Evolutionary conservation across 768 basidiomycete species (phyloP).

Genomic region (Kwoniella sp.): DNA sequence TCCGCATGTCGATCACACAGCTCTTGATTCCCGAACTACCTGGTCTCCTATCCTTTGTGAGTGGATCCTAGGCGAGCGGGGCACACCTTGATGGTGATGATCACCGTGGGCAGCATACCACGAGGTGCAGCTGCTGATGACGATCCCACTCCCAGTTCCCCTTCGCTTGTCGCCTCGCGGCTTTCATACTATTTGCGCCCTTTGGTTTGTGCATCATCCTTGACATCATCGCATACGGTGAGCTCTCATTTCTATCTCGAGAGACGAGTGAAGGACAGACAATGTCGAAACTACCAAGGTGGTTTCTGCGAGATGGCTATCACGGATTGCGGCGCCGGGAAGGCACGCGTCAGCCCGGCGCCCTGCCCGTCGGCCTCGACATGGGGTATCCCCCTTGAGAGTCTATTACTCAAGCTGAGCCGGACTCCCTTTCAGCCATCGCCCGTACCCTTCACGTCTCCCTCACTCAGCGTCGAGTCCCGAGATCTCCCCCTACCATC

Average conservation of each 20-base stretch:
- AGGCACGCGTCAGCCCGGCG: no score
- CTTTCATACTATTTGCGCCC: conserved; percentile 20
- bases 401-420: neutral
- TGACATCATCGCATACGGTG: conserved; percentile 28
- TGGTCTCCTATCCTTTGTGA: conserved; percentile 15
- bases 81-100: no score
- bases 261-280: no score
- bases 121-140: neutral
- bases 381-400: no score
- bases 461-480: conserved; percentile 19
- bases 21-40: conserved; percentile 6
- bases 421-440: conserved; percentile 8
- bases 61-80: neutral
- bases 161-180: conserved; percentile 18
- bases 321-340: no score
- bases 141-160: conserved; percentile 14
- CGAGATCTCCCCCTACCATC: conserved; percentile 18
- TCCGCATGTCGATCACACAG: no score
- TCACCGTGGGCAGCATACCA: no score
- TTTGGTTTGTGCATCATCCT: conserved; percentile 19
- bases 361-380: no score
- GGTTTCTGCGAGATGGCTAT: no score
- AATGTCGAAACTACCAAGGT: no score
- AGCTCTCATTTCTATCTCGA: neutral
- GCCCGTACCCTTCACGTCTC: conserved; percentile 27